Base-by-base conservation (phyloP, 352 stramenopile genomes). In the Pythium rhizo-oryzae region DNA sequence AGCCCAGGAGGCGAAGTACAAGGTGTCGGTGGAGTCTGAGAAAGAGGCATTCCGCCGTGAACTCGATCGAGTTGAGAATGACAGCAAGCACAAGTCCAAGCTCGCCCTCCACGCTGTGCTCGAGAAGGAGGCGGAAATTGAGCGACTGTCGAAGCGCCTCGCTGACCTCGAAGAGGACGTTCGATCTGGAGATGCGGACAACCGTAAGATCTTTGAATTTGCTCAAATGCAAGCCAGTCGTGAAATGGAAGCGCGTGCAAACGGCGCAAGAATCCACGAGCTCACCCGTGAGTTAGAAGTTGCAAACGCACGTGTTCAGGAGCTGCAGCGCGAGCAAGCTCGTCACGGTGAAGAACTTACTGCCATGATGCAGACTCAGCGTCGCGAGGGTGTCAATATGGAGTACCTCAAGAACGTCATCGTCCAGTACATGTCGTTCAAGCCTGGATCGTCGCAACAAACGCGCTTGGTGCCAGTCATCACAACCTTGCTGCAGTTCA, bases 401-500 rank as follows among this genome's bases (percentile, higher is more conserved):
- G 88, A 96, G 60, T 97, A 97, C 69, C 73, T 97, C 35, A 97
- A 97, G 69, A 97, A 97, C 59, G 87, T 97, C 19, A 87, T 97
- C 24, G 85, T 97, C 21, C 89, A 96, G 80, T 97, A 92, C 74
- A 94, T 97, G 86, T 92, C 85, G 19, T 94, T 97, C 72, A 86
- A 81, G 15, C 83, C 84, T 0, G 87, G 87, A 5, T 96, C 89
- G 37, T 92, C 82, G 44, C 81, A 97, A 69, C 89, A 94, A 64
- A 60, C 70, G 16, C 83, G 87, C 9, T 66, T 97, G 35, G 69
- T 96, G 18, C 89, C 89, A 7, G 89, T 97, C 59, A 77, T 97
- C 35, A 86, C 85, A n/a, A 97, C 85, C 25, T 53, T 97, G 54
- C 75, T 97, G 1, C 84, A 97, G 63, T 96, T 96, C 61, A 90